Evolutionary conservation across 108 stramenopile species (phyloP).

Genomic region (Thalassiosira profunda): DNA sequence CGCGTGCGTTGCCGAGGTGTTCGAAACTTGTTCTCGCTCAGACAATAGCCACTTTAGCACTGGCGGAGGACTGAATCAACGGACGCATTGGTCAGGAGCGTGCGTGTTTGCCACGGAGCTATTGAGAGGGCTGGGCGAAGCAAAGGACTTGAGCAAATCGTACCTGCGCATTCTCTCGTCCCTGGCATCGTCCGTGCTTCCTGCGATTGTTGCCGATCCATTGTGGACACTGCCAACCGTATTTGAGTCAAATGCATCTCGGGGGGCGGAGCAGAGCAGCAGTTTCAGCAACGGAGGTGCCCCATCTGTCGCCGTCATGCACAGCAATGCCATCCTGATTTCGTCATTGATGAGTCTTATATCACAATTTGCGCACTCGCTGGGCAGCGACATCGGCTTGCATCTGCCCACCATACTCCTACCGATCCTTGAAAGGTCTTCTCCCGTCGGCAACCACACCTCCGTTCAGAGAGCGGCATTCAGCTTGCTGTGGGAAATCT

Average conservation of each 20-base stretch:
- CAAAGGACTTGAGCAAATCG: neutral
- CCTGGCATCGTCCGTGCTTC: conserved; percentile 37
- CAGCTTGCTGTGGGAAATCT: conserved; percentile 17
- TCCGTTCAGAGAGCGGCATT: conserved; percentile 35
- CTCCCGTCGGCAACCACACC: conserved; percentile 40
- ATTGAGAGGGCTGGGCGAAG: conserved; percentile 11
- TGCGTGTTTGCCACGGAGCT: conserved; percentile 28
- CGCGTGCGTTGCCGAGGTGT: conserved; percentile 41
- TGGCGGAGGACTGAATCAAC: neutral
- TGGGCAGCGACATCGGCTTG: conserved; percentile 19
- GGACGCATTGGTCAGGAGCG: conserved; percentile 26
- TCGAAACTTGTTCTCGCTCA: conserved; percentile 27
- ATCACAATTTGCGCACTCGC: conserved; percentile 16
- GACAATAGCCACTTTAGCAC: neutral
- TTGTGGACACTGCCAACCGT: conserved; percentile 45
- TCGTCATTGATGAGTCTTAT: conserved; percentile 44
- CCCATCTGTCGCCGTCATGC: conserved; percentile 32
- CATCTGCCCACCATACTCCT: conserved; percentile 42
- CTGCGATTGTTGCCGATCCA: conserved; percentile 36
- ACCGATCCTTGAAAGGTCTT: conserved; percentile 48
- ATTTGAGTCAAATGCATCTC: neutral
- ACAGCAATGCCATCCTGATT: conserved; percentile 44
- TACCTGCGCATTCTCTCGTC: conserved; percentile 24
- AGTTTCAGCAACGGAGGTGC: too few relatives aligned
- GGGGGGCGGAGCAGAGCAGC: neutral